These are phyloP conservation scores for Colletotrichum godetiae DNA, from an alignment of 2,329 filamentous ascomycete genomes.

Conservation along the genomic window DNA sequence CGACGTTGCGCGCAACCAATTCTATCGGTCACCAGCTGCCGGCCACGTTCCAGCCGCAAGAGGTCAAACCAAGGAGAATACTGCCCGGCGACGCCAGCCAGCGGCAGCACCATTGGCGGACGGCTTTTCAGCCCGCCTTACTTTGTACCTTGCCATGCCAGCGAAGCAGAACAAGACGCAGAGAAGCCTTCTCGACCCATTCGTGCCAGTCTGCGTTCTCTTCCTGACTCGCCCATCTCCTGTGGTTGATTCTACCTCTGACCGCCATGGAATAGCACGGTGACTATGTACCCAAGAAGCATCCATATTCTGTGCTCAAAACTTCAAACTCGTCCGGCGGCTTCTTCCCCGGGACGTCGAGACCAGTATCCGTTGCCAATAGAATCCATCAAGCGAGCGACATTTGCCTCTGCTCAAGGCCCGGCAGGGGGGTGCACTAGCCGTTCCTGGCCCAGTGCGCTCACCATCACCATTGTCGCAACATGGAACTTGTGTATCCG, in stretches of 20 bases:
- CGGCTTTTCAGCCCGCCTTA: not conserved
- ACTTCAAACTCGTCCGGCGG: conserved; percentile 10
- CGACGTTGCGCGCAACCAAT: conserved; percentile 26
- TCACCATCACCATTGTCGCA: conserved; percentile 1
- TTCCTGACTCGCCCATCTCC: conserved; percentile 1
- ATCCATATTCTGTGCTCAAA: not conserved
- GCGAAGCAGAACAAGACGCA: conserved; percentile 11
- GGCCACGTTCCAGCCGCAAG: conserved; percentile 17
- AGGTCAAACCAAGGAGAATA: not conserved
- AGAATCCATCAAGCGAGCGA: conserved; percentile 23
- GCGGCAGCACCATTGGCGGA: conserved; percentile 1
- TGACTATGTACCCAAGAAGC: not conserved
- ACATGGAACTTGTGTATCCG: conserved; percentile 18
- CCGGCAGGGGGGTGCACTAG: conserved; percentile 27
- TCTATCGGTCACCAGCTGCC: conserved; percentile 19
- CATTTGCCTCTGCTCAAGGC: conserved; percentile 23
- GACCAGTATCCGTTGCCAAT: conserved; percentile 20
- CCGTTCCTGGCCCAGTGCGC: conserved; percentile 24
- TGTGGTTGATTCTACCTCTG: not conserved
- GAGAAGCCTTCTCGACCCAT: not conserved
- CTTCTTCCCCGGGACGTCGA: conserved; percentile 11
- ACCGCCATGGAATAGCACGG: not conserved
- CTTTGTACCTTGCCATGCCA: conserved; percentile 17
- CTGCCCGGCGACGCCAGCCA: conserved; percentile 20
- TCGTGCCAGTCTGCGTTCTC: not conserved